Base-by-base conservation (phyloP, 306 rosid genomes). In the Begonia peltatifolia region DNA sequence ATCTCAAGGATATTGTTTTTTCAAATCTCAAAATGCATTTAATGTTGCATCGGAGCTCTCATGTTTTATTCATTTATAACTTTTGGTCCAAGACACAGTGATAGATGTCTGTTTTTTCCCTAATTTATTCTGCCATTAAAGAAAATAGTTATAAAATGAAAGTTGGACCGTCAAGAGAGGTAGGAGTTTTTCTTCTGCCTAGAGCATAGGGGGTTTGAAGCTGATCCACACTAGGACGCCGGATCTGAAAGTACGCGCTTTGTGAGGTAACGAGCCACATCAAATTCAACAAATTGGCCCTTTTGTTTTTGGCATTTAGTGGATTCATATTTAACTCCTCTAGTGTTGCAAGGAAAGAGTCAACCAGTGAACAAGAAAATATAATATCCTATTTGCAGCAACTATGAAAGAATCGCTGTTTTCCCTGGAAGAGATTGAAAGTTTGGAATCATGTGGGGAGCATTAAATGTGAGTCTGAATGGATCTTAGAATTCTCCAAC, bases 1-100 rank as follows among this genome's bases (percentile, higher is more conserved):
- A 64, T 74, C 68, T 77, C 79, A 74, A 77, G 79, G 72, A 70
- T 68, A 65, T 84, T 72, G 77, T 79, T 30, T 84, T 77, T 74
- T 74, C 71, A 52, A 58, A 63, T 74, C 73, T 72, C 78, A 72
- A 64, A 48, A 70, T 35, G 64, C 75, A 74, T 71, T 76, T 47
- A 76, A 69, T 76, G 80, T 53, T 60, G 74, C 70, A 41, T 74
- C 41, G 71, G 71, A 70, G 63, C 59, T 74, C 68, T 74, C 76
- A 63, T 74, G 84, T 65, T 75, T 60, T 75, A 42, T 62, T 64
- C n/a, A 44, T 44, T 44, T 5, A 44, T 44, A n/a, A 12, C 2
- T 15, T 49, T 14, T 49, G 9, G 17, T 9, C 14, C 16, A 49
- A 0, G 0, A 62, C 63, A 46, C 14, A 63, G 58, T 20, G 71